Evolutionary conservation across 208 protist genomes (phyloP).

Genomic region (Acanthamoeba sp.): DNA sequence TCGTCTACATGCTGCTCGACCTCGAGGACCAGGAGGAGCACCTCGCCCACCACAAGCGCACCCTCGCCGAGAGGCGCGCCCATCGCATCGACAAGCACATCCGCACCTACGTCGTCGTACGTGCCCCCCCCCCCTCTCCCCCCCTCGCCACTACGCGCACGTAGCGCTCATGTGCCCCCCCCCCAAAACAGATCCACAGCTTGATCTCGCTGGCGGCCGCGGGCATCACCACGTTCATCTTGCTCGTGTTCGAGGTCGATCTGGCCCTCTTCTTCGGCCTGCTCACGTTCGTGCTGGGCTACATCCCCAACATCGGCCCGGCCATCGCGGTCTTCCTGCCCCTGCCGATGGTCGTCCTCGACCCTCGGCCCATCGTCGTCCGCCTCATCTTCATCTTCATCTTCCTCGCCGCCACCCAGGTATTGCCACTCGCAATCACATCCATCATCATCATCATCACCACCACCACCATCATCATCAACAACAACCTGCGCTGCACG

Average conservation of each 20-base stretch:
- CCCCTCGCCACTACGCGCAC: no score
- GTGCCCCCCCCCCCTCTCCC: not conserved
- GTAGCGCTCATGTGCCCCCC: no score
- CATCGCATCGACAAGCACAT: constrained; percentile 19
- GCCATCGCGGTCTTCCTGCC: constrained; percentile 6
- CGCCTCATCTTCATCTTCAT: constrained; percentile 43
- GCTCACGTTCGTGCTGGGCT: constrained; percentile 22
- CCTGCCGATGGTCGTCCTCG: constrained; percentile 45
- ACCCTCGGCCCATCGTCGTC: constrained; percentile 5
- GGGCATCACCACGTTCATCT: not conserved
- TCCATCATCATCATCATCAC: no score
- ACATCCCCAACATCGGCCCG: constrained; percentile 66
- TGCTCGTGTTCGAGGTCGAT: constrained; percentile 31
- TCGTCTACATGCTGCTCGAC: constrained; percentile 51
- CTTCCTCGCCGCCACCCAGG: constrained; percentile 1
- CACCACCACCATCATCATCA: no score
- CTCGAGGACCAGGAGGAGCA: not conserved
- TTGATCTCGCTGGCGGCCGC: constrained; percentile 16
- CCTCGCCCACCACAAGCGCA: not conserved
- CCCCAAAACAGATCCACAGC: not conserved
- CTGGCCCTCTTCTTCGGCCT: constrained; percentile 31
- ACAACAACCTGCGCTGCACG: no score
- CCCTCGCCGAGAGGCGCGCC: not conserved
- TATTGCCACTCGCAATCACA: no score
- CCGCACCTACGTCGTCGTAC: constrained; percentile 33